Conservation (phyloP, 2,329 filamentous ascomycete genomes). For the Aspergillus aculeatus region DNA sequence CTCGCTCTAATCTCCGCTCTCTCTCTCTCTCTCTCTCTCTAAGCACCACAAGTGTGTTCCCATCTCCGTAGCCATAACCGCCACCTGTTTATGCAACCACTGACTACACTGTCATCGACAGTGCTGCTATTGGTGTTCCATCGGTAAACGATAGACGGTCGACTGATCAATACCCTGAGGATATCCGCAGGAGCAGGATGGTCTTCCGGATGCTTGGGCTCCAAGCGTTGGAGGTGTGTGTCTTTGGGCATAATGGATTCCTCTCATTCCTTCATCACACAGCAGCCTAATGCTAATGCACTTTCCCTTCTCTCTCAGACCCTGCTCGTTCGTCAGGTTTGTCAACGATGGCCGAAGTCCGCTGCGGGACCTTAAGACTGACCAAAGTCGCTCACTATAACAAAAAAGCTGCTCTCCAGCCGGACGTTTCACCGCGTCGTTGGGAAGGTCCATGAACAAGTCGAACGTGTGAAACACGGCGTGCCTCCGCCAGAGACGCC, state of each 20-base stretch:
- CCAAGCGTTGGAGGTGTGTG: slow-evolving; percentile 38
- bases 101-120: not conserved
- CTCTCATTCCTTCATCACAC: not conserved
- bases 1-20: not conserved
- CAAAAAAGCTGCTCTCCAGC: slow-evolving; percentile 41
- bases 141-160: not conserved
- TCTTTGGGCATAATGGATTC: not conserved
- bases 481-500: slow-evolving; percentile 43
- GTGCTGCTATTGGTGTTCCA: too few species aligned
- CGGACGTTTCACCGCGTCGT: slow-evolving; percentile 46
- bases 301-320: not conserved
- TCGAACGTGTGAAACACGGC: slow-evolving; percentile 44
- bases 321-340: slow-evolving; percentile 24
- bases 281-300: not conserved
- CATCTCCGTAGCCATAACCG: too few species aligned
- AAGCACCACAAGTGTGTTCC: too few species aligned
- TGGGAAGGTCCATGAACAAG: slow-evolving; percentile 41
- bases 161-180: too few species aligned
- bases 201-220: slow-evolving; percentile 30
- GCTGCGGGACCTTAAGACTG: slow-evolving; percentile 7
- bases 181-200: slow-evolving; percentile 24
- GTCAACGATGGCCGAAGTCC: slow-evolving; percentile 11
- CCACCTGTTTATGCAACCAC: not conserved
- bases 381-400: not conserved
- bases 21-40: too few species aligned